phyloP scores from a whole-genome alignment of 2,329 filamentous ascomycete species.

The Diaporthe helianthi region DNA sequence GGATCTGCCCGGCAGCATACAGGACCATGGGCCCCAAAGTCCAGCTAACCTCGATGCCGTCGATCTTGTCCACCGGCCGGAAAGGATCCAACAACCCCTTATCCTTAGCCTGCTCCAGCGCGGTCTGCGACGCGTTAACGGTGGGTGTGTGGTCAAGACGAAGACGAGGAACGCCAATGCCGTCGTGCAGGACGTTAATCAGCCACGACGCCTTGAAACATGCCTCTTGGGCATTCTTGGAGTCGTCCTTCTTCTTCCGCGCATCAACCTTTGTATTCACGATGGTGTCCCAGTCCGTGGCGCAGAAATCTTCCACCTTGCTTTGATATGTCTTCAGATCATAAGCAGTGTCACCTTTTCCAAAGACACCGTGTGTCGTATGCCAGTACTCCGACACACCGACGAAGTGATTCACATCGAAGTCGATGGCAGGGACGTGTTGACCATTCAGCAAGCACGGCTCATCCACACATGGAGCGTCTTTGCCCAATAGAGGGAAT shows the following conservation, averaged over 20 bases:
- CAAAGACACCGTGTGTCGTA: constrained; percentile 93
- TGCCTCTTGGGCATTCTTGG: constrained; percentile 81
- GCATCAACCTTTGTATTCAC: constrained; percentile 63
- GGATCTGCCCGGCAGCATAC: constrained; percentile 89
- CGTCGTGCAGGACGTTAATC: constrained; percentile 94
- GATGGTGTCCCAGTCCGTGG: constrained; percentile 81
- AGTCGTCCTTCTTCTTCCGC: constrained; percentile 77
- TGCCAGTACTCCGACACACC: constrained; percentile 99
- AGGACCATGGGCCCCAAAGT: constrained; percentile 96
- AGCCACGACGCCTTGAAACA: constrained; percentile 99
- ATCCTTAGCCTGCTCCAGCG: constrained; percentile 71
- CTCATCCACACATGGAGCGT: constrained; percentile 79
- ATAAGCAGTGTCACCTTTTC: constrained; percentile 81
- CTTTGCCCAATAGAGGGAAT: constrained; percentile 87
- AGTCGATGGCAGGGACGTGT: constrained; percentile 94
- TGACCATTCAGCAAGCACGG: constrained; percentile 91
- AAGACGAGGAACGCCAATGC: constrained; percentile 89
- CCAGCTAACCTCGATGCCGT: constrained; percentile 93
- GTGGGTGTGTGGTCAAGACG: constrained; percentile 71
- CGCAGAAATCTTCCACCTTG: constrained; percentile 85
- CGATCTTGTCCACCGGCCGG: constrained; percentile 90
- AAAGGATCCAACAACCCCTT: constrained; percentile 85
- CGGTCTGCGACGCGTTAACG: constrained; percentile 75
- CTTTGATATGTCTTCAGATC: constrained; percentile 90
- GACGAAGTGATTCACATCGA: constrained; percentile 96